These are phyloP conservation scores for Sorghum bicolor DNA, from an alignment of 176 grass and related monocot genomes.

Conservation along the genomic window Sorghum_bicolor_NCBIv3 NC_012870.2:65161001-65161500, in stretches of 20 bases:
- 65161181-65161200: constrained; percentile 61
- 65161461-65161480: neutral
- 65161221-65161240: constrained; percentile 87
- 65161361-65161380: neutral
- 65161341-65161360: constrained; percentile 42
- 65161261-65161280: neutral
- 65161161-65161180: constrained; percentile 67
- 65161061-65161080: neutral
- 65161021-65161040: neutral
- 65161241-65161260: constrained; percentile 13
- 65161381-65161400: neutral
- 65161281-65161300: neutral
- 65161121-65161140: constrained; percentile 61
- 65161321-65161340: constrained; percentile 59
- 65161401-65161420: neutral
- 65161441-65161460: constrained; percentile 20
- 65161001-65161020: constrained; percentile 3
- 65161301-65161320: constrained; percentile 42
- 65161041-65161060: neutral
- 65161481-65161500: neutral
- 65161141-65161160: constrained; percentile 53
- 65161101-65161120: constrained; percentile 77
- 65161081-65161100: constrained; percentile 66
- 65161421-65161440: constrained; percentile 30
- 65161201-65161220: constrained; percentile 79